Evolutionary conservation across 1,284 basidiomycete species (phyloP), one percentile per base, ranked within the genome.

Genomic region (Chiua sp.): DNA sequence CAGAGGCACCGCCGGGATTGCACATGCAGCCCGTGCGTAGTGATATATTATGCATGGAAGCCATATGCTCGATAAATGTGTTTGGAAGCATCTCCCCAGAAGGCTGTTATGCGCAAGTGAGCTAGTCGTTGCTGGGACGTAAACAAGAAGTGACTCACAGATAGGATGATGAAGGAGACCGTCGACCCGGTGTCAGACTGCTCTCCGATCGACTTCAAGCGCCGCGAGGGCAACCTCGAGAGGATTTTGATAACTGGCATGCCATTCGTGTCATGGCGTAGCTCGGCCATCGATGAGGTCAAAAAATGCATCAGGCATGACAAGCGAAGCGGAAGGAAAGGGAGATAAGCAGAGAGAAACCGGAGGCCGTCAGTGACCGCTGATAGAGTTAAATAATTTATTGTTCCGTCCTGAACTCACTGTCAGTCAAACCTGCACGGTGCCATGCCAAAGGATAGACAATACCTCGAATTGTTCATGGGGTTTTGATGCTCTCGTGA

Each of bases 21-120:
- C 92, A 94, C 82, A 94, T 88, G 70, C 92, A 93, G 0, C 92
- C 92, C 2, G 91, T 91, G 47, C 92, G 85, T 20, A 94, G 75
- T 15, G 91, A 91, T 61, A 94, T 87, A 56, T 80, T 83, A 57
- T 82, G 79, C 55, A 76, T 78, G 10, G 88, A 82, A 1, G 92
- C 89, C 3, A 86, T 82, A 61, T 86, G 79, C 65, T 91, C 89
- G 65, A 92, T 80, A 69, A 90, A 88, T 3, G 86, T 85, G 65
- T 88, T 87, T 0, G 90, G 85, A 7, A 92, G 74, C 76, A 87
- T 84, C 47, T 84, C 80, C 23, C 90, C 90, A 13, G 75, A 75
- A 26, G 87, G 82, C 88, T 92, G 68, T 50, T 51, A 63, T 55
- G 48, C n/a, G 42, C n/a, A 44, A 53, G 57, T 51, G 26, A 26